Evolutionary conservation across 352 stramenopile genomes (phyloP).

Genomic region (Poterioochromonas sp.): DNA sequence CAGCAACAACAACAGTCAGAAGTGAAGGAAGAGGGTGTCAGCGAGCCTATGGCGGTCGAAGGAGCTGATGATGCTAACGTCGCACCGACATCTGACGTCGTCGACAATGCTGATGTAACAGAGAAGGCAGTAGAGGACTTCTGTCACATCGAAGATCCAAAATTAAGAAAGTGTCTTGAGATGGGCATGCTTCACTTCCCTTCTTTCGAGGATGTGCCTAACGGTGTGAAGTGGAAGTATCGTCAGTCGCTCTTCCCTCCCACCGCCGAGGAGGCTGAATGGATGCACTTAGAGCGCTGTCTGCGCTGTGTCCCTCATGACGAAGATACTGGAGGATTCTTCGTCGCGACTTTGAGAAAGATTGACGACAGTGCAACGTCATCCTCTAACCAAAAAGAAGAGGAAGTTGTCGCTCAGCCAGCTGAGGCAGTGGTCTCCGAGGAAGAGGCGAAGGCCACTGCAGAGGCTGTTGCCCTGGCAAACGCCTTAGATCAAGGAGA

Average conservation of each 20-base stretch:
- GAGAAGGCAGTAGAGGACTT: neutral
- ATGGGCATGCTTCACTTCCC: slow-evolving; percentile 12
- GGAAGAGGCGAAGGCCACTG: neutral
- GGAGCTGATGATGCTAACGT: neutral
- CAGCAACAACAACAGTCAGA: neutral
- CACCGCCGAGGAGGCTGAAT: slow-evolving; percentile 12
- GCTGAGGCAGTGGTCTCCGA: neutral
- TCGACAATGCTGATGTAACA: neutral
- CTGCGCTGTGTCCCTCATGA: slow-evolving; percentile 94
- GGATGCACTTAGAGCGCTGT: slow-evolving; percentile 70
- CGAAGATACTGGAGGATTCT: slow-evolving; percentile 97
- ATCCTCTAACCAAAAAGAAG: slow-evolving; percentile 7
- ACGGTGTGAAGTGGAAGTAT: neutral
- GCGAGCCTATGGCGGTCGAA: neutral
- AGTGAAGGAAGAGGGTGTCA: neutral
- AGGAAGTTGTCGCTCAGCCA: neutral
- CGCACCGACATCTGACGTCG: neutral
- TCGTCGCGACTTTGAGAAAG: slow-evolving; percentile 84
- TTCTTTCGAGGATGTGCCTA: neutral
- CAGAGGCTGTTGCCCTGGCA: neutral
- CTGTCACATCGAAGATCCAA: neutral
- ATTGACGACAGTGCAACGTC: neutral
- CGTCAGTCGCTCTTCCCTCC: neutral
- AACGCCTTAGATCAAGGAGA: too few relatives aligned
- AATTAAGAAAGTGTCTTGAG: neutral